These are phyloP conservation scores for Aspergillus sclerotialis DNA, from an alignment of 2,329 filamentous ascomycete genomes.

Conservation along the genomic window DNA sequence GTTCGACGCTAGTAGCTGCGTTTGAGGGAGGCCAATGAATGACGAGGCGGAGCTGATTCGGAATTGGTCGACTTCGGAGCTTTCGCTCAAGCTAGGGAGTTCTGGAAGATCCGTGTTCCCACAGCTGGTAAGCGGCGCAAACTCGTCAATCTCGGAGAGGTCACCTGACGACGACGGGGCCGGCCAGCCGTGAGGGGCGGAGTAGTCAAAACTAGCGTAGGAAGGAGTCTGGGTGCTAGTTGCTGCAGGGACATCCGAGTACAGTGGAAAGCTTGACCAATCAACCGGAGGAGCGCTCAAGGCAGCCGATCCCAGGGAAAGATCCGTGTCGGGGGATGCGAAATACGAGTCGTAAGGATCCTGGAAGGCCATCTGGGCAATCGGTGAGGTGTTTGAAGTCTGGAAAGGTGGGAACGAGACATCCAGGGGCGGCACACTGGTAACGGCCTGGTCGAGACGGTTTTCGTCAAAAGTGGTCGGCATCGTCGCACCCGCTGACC, in stretches of 20 bases:
- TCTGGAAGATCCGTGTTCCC: constrained; percentile 29
- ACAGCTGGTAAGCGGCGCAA: constrained; percentile 25
- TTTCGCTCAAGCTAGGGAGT: constrained; percentile 35
- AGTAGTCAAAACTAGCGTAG: constrained; percentile 41
- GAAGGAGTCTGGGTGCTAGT: constrained; percentile 40
- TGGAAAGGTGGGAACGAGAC: constrained; percentile 31
- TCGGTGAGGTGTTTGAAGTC: constrained; percentile 25
- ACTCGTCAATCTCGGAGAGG: constrained; percentile 43
- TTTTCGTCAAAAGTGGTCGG: constrained; percentile 20
- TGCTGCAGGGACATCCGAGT: constrained; percentile 29
- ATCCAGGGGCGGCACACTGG: constrained; percentile 31
- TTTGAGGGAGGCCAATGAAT: constrained; percentile 34
- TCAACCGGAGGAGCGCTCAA: constrained; percentile 39
- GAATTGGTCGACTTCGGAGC: constrained; percentile 34
- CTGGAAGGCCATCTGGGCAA: constrained; percentile 29
- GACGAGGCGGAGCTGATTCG: constrained; percentile 38
- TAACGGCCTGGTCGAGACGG: constrained; percentile 26
- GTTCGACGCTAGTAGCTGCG: constrained; percentile 33
- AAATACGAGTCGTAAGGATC: constrained; percentile 36
- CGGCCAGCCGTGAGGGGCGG: constrained; percentile 30
- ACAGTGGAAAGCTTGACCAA: constrained; percentile 43
- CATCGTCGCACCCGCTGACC: constrained; percentile 17
- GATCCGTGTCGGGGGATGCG: constrained; percentile 37
- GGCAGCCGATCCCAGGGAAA: constrained; percentile 30
- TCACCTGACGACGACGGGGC: constrained; percentile 44